Evolutionary conservation across 2,329 filamentous ascomycete genomes (phyloP), one percentile per base, ranked within the genome.

Genomic region (Graphilbum fragrans): DNA sequence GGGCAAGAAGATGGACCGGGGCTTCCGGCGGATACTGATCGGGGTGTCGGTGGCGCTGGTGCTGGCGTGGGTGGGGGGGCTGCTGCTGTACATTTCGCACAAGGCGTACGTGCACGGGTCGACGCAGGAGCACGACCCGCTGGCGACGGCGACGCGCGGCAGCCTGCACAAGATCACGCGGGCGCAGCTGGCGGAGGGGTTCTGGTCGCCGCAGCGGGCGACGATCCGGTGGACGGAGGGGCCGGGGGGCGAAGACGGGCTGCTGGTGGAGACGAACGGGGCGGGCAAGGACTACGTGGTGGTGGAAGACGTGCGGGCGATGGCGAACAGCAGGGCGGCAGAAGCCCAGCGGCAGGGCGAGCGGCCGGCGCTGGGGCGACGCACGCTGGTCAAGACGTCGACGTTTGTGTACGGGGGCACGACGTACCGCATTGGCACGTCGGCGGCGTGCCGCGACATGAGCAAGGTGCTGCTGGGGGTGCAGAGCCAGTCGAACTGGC

Each of bases 391-490:
- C 78, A 75, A 86, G 59, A 58, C 72, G 12, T 55, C 65, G 1
- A 60, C 56, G 34, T 86, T 98, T 52, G 57, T 64, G 17, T 79
- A 79, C 42, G 68, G 68, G 9, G 74, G 67, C 11, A 58, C 67
- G 39, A 59, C 59, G 16, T 65, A 86, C 49, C 57, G 53, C n/a
- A 79, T 84, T 0, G 60, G 60, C 14, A 69, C 73, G 50, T 74
- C 78, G 3, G 80, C 75, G 67, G 86, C 92, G 3, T 95, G 86
- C 55, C 76, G 79, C 22, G 77, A 96, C 57, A 69, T 94, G 58
- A 86, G 80, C 53, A 90, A 85, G 57, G 86, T 98, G 3, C 70
- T 98, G 39, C 65, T 95, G n/a, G 72, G 79, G 38, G 86, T 86
- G 9, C 67, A 86, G 40, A 57, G 66, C 19, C 63, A 84, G 58